phyloP scores from a whole-genome alignment of 1,284 basidiomycete genomes.

The Jaminaea rosea region DNA sequence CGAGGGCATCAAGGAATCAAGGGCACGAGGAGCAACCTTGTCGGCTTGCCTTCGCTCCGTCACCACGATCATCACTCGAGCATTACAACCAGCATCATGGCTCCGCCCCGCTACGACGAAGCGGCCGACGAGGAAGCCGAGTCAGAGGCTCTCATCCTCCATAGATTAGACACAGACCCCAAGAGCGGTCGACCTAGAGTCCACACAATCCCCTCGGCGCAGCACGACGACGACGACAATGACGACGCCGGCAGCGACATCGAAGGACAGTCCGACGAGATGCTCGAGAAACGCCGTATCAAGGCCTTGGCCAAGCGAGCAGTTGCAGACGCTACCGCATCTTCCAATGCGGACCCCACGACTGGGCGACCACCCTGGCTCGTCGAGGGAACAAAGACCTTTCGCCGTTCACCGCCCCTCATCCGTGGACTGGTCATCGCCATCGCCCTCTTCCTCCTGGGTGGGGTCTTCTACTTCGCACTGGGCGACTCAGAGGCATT shows the following conservation, averaged over 20 bases:
- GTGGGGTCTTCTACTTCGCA: constrained; percentile 29
- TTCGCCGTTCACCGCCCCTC: constrained; percentile 12
- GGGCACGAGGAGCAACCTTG: too few species aligned
- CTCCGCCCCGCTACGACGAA: not conserved
- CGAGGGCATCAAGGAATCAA: too few species aligned
- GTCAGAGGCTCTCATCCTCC: constrained; percentile 2
- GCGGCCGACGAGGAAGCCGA: not conserved
- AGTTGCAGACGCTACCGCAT: constrained; percentile 12
- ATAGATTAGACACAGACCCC: constrained; percentile 5
- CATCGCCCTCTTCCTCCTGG: constrained; percentile 14
- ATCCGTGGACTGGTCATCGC: constrained; percentile 11
- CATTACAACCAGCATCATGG: not conserved
- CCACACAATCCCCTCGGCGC: not conserved
- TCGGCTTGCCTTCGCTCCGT: too few species aligned
- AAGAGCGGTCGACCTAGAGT: not conserved
- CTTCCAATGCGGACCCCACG: constrained; percentile 26
- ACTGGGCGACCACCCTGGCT: constrained; percentile 36
- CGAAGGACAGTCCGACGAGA: constrained; percentile 3
- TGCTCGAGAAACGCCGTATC: constrained; percentile 13
- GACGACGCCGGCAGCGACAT: constrained; percentile 6
- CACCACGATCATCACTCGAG: too few species aligned
- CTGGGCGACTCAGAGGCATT: constrained; percentile 17
- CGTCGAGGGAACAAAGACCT: constrained; percentile 13
- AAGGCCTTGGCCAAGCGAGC: constrained; percentile 7
- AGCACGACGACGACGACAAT: constrained; percentile 19